Evolutionary conservation across 2,329 filamentous ascomycete species (phyloP).

Genomic region (Colletotrichum eremochloae): DNA sequence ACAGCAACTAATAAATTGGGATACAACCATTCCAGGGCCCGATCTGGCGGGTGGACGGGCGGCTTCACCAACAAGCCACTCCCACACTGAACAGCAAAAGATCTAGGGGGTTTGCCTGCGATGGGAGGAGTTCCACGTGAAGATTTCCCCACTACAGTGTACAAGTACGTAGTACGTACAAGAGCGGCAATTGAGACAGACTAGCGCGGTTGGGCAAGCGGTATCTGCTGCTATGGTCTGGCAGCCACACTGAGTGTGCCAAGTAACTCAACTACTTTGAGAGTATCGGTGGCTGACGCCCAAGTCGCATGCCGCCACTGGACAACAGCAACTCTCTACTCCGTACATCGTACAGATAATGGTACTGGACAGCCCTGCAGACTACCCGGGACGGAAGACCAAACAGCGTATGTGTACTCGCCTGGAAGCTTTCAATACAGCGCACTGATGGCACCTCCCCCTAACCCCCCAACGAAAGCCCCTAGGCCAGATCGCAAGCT

Average conservation of each 20-base stretch:
- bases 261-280: constrained; percentile 24
- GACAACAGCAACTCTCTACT: background rate
- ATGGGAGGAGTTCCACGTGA: constrained; percentile 35
- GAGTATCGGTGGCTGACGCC: constrained; percentile 10
- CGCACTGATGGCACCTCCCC: background rate
- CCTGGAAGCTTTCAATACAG: background rate
- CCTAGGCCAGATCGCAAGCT: background rate
- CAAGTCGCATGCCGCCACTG: background rate
- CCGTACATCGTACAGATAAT: background rate
- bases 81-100: background rate
- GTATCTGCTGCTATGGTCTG: constrained; percentile 25
- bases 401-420: background rate
- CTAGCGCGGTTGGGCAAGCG: constrained; percentile 24
- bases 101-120: constrained; percentile 16
- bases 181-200: constrained; percentile 28
- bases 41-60: constrained; percentile 16
- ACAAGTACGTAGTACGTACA: background rate
- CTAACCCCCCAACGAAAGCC: background rate
- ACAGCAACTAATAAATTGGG: constrained; percentile 1
- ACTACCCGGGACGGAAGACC: background rate
- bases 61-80: background rate
- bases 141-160: constrained; percentile 27
- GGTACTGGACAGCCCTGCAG: background rate
- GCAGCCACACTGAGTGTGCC: background rate
- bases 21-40: constrained; percentile 24